Conservation (phyloP, 2,329 filamentous ascomycete genomes). For the Sclerotinia glacialis region DNA sequence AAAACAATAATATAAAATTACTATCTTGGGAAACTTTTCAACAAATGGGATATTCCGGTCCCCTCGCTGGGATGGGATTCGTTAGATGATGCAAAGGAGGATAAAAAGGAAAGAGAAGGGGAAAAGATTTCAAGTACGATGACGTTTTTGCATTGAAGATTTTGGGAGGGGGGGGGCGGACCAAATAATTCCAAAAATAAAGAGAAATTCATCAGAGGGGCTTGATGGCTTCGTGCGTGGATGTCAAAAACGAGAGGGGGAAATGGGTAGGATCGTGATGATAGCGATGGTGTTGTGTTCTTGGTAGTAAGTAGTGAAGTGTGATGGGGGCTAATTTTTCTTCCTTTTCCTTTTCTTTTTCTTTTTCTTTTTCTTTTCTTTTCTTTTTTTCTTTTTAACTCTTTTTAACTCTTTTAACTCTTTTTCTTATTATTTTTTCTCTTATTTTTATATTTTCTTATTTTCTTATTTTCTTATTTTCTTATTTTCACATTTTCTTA, state of each 20-base stretch:
- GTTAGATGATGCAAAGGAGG: not conserved
- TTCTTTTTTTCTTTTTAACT: too few species aligned
- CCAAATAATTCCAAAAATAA: too few species aligned
- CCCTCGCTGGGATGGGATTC: not conserved
- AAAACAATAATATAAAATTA: not conserved
- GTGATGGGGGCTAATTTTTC: too few species aligned
- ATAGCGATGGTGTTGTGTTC: not conserved
- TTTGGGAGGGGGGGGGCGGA: too few species aligned
- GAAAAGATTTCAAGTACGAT: not conserved
- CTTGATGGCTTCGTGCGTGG: not conserved
- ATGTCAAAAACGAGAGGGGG: not conserved
- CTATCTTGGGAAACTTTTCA: not conserved
- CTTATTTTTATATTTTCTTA: too few species aligned
- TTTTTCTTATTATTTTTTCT: too few species aligned
- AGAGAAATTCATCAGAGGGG: constrained; percentile 1
- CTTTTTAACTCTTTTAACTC: too few species aligned
- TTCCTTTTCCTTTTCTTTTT: too few species aligned
- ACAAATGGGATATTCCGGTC: not conserved
- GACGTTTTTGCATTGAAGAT: not conserved
- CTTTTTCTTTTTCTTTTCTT: too few species aligned
- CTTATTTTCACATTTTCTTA: too few species aligned
- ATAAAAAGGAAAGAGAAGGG: not conserved
- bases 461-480: too few species aligned
- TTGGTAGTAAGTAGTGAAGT: too few species aligned
- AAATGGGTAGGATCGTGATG: not conserved